Conservation (phyloP, 164 flowering plant species). For the Dillenia turbinata region DNA sequence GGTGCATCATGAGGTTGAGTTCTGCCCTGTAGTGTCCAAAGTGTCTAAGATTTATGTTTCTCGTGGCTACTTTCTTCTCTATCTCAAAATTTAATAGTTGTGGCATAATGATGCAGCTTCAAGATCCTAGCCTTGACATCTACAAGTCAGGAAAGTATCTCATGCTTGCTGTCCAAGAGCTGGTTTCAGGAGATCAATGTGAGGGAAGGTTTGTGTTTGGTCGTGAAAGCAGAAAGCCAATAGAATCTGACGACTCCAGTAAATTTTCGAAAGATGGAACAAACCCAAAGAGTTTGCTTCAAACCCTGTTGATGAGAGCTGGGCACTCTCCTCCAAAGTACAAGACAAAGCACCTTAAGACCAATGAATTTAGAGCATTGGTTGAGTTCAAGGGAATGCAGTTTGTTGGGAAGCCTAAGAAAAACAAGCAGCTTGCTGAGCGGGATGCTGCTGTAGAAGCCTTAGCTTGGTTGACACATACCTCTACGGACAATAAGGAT, state of each 20-base stretch:
- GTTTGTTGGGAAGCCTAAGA: slow-evolving; percentile 94
- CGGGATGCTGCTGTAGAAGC: slow-evolving; percentile 97
- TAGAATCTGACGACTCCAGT: slow-evolving; percentile 24
- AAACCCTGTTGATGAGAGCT: slow-evolving; percentile 92
- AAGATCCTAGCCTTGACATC: slow-evolving; percentile 68
- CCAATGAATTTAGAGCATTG: slow-evolving; percentile 88
- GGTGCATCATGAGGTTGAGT: too few species aligned
- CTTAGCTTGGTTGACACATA: slow-evolving; percentile 91
- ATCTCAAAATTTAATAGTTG: too few species aligned
- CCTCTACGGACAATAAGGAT: slow-evolving; percentile 48
- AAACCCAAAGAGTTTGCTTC: slow-evolving; percentile 91
- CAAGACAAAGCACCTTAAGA: slow-evolving; percentile 89
- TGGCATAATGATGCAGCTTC: slow-evolving; percentile 48
- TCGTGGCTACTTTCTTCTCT: too few species aligned
- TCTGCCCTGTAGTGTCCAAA: too few species aligned
- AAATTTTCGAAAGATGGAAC: slow-evolving; percentile 68
- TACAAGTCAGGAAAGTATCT: slow-evolving; percentile 93
- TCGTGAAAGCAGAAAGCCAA: slow-evolving; percentile 65
- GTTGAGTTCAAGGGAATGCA: slow-evolving; percentile 99
- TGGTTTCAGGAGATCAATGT: slow-evolving; percentile 84
- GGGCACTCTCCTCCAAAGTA: slow-evolving; percentile 94
- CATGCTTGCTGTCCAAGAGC: slow-evolving; percentile 89
- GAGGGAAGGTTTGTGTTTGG: slow-evolving; percentile 98
- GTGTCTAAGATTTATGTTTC: too few species aligned
- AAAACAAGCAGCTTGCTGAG: slow-evolving; percentile 88